Evolutionary conservation across 495 filamentous ascomycete species (phyloP).

Genomic region (Penicillium tannophilum): DNA sequence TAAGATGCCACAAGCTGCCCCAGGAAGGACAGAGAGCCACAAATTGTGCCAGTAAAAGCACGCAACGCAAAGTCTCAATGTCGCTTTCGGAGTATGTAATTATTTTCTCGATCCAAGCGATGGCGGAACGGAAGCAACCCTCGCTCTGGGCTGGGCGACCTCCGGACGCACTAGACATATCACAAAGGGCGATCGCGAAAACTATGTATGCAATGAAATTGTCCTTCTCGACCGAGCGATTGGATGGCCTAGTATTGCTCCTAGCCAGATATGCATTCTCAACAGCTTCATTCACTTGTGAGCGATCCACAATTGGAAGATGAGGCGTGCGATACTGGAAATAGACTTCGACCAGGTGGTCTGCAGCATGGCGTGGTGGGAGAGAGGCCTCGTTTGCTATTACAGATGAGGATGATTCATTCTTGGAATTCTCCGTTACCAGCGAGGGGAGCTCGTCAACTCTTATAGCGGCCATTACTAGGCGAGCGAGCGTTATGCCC

Average conservation of each 20-base stretch:
- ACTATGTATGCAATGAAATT: slow-evolving; percentile 8
- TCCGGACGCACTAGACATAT: slow-evolving; percentile 6
- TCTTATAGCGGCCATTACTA: not conserved
- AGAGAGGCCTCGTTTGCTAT: slow-evolving; percentile 5
- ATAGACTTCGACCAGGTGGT: slow-evolving; percentile 4
- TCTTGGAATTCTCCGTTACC: not conserved
- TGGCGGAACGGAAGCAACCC: slow-evolving; percentile 12
- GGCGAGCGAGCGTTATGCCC: slow-evolving; percentile 3
- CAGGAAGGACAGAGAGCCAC: slow-evolving; percentile 7
- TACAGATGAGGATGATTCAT: too few species aligned
- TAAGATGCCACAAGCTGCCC: slow-evolving; percentile 12
- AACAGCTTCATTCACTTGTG: not conserved
- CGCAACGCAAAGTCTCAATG: slow-evolving; percentile 4
- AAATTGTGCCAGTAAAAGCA: slow-evolving; percentile 12
- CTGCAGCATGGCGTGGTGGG: slow-evolving; percentile 11
- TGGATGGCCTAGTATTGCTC: too few species aligned
- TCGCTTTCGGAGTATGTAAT: slow-evolving; percentile 1
- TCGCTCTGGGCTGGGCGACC: slow-evolving; percentile 10
- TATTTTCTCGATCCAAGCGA: slow-evolving; percentile 3
- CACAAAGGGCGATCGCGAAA: slow-evolving; percentile 10
- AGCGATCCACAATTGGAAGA: slow-evolving; percentile 1
- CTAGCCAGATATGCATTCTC: not conserved
- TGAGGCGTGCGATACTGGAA: slow-evolving; percentile 8
- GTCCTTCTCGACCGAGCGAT: not conserved
- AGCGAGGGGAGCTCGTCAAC: too few species aligned